phyloP scores from a whole-genome alignment of 1,284 basidiomycete genomes.

The Ceratobasidium sp. region DNA sequence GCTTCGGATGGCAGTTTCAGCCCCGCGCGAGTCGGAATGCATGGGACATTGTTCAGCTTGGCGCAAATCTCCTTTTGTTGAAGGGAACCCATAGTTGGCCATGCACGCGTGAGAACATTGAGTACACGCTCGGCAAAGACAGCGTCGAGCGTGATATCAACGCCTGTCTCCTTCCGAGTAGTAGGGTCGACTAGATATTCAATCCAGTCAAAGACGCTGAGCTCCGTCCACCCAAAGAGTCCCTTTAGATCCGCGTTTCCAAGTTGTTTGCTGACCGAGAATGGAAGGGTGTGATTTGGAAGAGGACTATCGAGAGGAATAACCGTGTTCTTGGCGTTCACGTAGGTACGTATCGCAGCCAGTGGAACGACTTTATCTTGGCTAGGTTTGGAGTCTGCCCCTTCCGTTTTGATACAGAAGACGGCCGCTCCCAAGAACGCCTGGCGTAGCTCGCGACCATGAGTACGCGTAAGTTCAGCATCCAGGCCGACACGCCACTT shows the following conservation, averaged over 20 bases:
- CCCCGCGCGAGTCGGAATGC: slow-evolving; percentile 87
- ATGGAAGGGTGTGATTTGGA: slow-evolving; percentile 80
- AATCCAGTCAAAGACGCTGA: slow-evolving; percentile 83
- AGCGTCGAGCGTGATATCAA: slow-evolving; percentile 75
- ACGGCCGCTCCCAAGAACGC: slow-evolving; percentile 74
- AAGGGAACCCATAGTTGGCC: slow-evolving; percentile 73
- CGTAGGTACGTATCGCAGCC: slow-evolving; percentile 74
- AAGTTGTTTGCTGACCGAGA: slow-evolving; percentile 73
- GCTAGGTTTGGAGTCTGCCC: slow-evolving; percentile 41
- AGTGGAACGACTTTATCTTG: slow-evolving; percentile 70
- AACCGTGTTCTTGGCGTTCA: slow-evolving; percentile 74
- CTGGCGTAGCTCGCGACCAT: slow-evolving; percentile 62
- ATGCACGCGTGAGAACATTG: slow-evolving; percentile 74
- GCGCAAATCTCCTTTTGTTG: slow-evolving; percentile 68
- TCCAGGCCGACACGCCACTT: slow-evolving; percentile 88
- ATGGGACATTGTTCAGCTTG: slow-evolving; percentile 71
- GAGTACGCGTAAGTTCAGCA: slow-evolving; percentile 60
- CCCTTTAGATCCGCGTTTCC: slow-evolving; percentile 65
- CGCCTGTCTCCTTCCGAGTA: slow-evolving; percentile 61
- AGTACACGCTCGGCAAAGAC: slow-evolving; percentile 88
- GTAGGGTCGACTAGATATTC: slow-evolving; percentile 68
- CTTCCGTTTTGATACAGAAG: slow-evolving; percentile 45
- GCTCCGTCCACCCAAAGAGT: slow-evolving; percentile 84
- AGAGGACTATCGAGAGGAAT: slow-evolving; percentile 88
- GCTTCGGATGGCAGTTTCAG: slow-evolving; percentile 79